A percentile compares a stretch with the other conserved stretches of the same genome.
Evolutionary conservation across 2,329 filamentous ascomycete genomes (phyloP).

Genomic region (Aotearoamyces nothofagi): DNA sequence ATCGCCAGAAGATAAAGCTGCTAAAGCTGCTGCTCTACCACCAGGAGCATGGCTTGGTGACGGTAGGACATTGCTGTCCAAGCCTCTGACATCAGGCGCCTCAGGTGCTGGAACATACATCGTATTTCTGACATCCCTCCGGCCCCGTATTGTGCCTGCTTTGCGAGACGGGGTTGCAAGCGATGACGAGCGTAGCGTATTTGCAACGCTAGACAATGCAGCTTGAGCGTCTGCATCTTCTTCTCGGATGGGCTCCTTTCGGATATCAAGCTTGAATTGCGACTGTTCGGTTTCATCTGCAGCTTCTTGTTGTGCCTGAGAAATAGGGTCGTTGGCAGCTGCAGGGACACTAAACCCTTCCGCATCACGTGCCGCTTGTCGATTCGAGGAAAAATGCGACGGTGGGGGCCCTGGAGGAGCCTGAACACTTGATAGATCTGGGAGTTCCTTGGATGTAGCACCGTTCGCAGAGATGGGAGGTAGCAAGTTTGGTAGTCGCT

Average conservation of each 20-base stretch:
- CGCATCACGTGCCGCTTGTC: conserved; percentile 41
- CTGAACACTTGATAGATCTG: conserved; percentile 34
- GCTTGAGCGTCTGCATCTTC: conserved; percentile 63
- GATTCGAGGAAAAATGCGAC: conserved; percentile 11
- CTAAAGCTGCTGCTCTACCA: conserved; percentile 30
- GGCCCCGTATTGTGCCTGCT: conserved; percentile 66
- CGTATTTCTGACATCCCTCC: conserved; percentile 83
- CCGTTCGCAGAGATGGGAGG: conserved; percentile 30
- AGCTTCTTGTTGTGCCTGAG: conserved; percentile 55
- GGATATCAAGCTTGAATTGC: conserved; percentile 65
- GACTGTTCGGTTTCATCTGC: conserved; percentile 41
- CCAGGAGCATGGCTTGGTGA: conserved; percentile 18
- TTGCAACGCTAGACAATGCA: conserved; percentile 61
- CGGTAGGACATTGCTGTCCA: conserved; percentile 11
- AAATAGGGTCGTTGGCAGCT: conserved; percentile 47
- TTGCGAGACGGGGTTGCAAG: conserved; percentile 49
- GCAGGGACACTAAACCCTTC: conserved; percentile 67
- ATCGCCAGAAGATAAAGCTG: conserved; percentile 46
- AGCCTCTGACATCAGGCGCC: conserved; percentile 1
- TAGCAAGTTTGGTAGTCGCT: conserved; percentile 18
- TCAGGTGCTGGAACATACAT: conserved; percentile 51
- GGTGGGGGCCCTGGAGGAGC: conserved; percentile 34
- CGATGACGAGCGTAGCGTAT: conserved; percentile 48
- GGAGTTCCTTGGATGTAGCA: conserved; percentile 16
- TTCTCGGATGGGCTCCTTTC: conserved; percentile 62